Evolutionary conservation across 2,329 filamentous ascomycete species (phyloP).

Genomic region (Epichloe amarillans): DNA sequence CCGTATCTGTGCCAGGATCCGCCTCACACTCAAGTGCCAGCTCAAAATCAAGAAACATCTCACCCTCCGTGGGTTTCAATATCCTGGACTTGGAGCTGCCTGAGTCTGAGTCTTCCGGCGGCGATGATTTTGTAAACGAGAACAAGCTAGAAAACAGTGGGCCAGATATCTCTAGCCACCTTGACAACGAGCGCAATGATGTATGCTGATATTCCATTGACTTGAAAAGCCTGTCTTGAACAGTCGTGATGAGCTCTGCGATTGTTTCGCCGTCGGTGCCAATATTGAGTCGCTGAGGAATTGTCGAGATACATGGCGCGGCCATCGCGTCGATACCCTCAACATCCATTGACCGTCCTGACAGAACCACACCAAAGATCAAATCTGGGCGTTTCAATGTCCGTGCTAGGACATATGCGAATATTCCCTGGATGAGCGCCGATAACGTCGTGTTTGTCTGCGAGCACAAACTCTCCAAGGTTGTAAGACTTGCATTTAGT

Average conservation of each 20-base stretch:
- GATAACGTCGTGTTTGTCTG: slow-evolving; percentile 13
- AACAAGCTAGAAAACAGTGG: background rate
- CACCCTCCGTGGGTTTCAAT: background rate
- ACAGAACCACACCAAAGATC: slow-evolving; percentile 5
- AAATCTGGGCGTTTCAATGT: slow-evolving; percentile 3
- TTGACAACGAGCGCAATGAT: background rate
- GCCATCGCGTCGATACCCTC: slow-evolving; percentile 18
- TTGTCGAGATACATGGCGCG: slow-evolving; percentile 22
- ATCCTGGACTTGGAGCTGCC: background rate
- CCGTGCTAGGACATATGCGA: slow-evolving; percentile 20
- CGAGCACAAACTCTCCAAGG: background rate
- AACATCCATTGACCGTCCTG: slow-evolving; percentile 8
- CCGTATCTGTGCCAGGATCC: background rate
- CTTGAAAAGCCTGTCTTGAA: background rate
- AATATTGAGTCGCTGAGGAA: slow-evolving; percentile 20
- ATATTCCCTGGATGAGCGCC: slow-evolving; percentile 19
- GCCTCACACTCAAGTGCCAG: background rate
- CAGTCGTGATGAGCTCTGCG: background rate
- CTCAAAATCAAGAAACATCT: background rate
- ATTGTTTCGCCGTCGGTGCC: background rate
- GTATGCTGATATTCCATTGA: background rate
- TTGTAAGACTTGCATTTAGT: background rate
- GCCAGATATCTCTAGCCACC: background rate
- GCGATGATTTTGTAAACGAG: background rate
- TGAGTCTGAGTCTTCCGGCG: background rate